Base-by-base conservation (phyloP, 2,329 filamentous ascomycete species). In the Macrophomina pseudophaseolina region DNA sequence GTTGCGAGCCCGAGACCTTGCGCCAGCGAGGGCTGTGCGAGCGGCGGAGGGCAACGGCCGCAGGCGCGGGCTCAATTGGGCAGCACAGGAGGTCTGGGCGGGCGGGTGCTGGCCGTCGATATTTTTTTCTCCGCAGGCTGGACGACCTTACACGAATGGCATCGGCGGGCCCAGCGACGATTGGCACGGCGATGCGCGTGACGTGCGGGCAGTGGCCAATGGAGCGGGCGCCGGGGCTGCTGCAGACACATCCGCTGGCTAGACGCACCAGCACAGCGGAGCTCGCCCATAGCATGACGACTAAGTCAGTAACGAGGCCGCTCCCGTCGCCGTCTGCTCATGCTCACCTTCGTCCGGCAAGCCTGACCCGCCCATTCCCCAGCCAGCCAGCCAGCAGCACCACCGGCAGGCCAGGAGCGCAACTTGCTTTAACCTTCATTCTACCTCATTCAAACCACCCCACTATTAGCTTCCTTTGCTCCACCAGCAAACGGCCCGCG, bases 401-500 rank as follows among this genome's bases (percentile, higher is more conserved):
- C 14, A 8, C 16, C 5, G 49, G 16, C 35, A 35, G 11, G 53
- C 33, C n/a, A n/a, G 30, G 30, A 54, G 51, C 52, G 33, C 40
- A 46, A 40, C 54, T 59, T 62, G 46, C 46, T 52, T 63, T 28
- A 18, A 52, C 30, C 33, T 51, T 40, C 32, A 64, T 46, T 64
- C 35, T 64, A 64, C 60, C 48, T 64, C 60, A 5, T 16, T 64
- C 60, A 66, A 66, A 44, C 52, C 51, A 66, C 64, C 64, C 64
- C 64, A 66, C 64, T 59, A 42, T 66, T 66, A 51, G 64, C 53
- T 49, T 42, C 54, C 64, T 38, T 18, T 52, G 54, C 53, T 60
- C 54, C 54, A 66, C 53, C 64, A 59, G 53, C 64, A 53, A 66
- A 44, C 64, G 64, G 64, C 53, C 53, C 64, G 60, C 60, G 35